phyloP scores from a whole-genome alignment of 2,329 filamentous ascomycete species.

The Bertia moriformis region DNA sequence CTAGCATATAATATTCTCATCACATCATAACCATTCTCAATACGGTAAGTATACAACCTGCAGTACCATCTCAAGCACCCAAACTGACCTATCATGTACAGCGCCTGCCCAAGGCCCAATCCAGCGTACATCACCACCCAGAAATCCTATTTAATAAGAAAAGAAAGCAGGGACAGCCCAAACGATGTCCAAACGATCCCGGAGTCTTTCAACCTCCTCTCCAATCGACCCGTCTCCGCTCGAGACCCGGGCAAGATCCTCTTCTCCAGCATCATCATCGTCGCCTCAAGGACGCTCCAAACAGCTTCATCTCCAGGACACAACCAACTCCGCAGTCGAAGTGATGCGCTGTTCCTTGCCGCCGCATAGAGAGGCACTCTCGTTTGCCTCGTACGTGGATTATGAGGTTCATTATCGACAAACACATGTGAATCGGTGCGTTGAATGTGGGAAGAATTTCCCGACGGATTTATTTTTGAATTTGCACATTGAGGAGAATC shows the following conservation, averaged over 20 bases:
- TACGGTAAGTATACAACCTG: too few relatives aligned
- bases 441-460: constrained; percentile 51
- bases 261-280: background rate
- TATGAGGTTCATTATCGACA: constrained; percentile 56
- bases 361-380: constrained; percentile 38
- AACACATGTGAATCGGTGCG: constrained; percentile 49
- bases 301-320: background rate
- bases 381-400: constrained; percentile 43
- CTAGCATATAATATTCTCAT: too few relatives aligned
- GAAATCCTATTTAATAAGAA: too few relatives aligned
- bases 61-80: too few relatives aligned
- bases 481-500: constrained; percentile 56
- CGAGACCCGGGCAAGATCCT: background rate
- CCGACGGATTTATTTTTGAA: constrained; percentile 48
- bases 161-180: background rate
- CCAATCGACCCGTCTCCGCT: background rate
- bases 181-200: background rate
- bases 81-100: too few relatives aligned
- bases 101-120: too few relatives aligned
- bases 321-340: constrained; percentile 1
- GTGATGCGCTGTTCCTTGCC: constrained; percentile 49
- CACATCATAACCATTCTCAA: too few relatives aligned
- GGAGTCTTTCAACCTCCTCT: background rate
- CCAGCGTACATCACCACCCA: too few relatives aligned
- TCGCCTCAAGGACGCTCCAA: background rate